Evolutionary conservation across 2,329 filamentous ascomycete species (phyloP).

Genomic region (Claviceps sp.): DNA sequence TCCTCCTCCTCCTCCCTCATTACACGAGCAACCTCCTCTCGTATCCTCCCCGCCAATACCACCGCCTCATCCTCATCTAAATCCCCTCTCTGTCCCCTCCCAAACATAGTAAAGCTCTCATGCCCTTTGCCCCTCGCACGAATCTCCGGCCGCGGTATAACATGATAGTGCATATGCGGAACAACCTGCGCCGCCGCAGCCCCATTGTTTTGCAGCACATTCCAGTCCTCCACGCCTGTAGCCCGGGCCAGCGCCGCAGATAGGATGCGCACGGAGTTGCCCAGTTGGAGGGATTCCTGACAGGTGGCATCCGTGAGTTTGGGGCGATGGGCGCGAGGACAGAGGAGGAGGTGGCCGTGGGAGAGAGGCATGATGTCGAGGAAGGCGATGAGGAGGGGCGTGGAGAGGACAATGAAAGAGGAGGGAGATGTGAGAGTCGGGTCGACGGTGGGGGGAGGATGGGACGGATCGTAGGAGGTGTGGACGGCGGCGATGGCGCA

Average conservation of each 20-base stretch:
- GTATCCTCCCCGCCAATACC: slow-evolving; percentile 41
- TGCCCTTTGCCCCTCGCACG: slow-evolving; percentile 37
- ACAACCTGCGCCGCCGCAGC: slow-evolving; percentile 83
- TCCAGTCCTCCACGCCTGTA: slow-evolving; percentile 73
- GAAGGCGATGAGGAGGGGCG: slow-evolving; percentile 67
- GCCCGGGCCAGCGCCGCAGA: slow-evolving; percentile 56
- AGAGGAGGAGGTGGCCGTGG: slow-evolving; percentile 69
- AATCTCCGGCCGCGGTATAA: slow-evolving; percentile 72
- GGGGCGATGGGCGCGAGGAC: slow-evolving; percentile 60
- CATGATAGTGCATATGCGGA: slow-evolving; percentile 85
- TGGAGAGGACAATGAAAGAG: slow-evolving; percentile 61
- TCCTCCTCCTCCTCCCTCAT: slow-evolving; percentile 27
- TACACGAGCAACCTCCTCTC: slow-evolving; percentile 34
- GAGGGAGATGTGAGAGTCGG: slow-evolving; percentile 26
- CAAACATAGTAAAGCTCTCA: slow-evolving; percentile 73
- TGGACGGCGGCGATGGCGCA: slow-evolving; percentile 43
- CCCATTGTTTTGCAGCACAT: slow-evolving; percentile 93
- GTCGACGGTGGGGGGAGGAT: slow-evolving; percentile 25
- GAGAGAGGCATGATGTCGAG: slow-evolving; percentile 87
- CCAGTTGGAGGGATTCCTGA: slow-evolving; percentile 52
- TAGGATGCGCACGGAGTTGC: slow-evolving; percentile 55
- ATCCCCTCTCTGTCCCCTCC: slow-evolving; percentile 56
- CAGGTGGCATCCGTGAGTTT: slow-evolving; percentile 61
- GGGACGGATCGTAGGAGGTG: slow-evolving; percentile 29
- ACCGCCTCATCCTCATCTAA: slow-evolving; percentile 63